phyloP scores from a whole-genome alignment of 2,329 filamentous ascomycete species.

The Microcyclospora pomicola region DNA sequence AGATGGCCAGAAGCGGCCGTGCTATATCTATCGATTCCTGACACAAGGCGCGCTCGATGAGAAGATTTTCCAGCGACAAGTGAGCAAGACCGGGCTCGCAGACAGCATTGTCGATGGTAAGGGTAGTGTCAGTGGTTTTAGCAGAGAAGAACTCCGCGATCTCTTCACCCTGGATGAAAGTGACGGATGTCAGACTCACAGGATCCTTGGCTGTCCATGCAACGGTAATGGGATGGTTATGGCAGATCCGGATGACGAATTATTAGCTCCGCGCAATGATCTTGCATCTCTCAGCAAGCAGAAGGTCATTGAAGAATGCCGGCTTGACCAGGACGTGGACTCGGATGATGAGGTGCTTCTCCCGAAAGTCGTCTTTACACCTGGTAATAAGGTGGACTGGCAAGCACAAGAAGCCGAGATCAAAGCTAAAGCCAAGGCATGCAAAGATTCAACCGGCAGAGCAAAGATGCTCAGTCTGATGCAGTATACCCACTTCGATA shows the following conservation, averaged over 20 bases:
- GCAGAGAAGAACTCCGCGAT: constrained; percentile 50
- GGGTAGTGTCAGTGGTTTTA: constrained; percentile 46
- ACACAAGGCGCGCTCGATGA: constrained; percentile 57
- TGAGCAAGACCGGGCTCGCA: constrained; percentile 56
- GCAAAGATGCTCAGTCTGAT: constrained; percentile 38
- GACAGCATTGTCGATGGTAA: constrained; percentile 60
- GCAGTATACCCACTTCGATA: constrained; percentile 41
- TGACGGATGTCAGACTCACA: constrained; percentile 52
- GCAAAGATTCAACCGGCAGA: constrained; percentile 18
- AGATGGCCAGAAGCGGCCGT: constrained; percentile 54
- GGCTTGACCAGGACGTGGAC: constrained; percentile 11
- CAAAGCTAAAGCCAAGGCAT: constrained; percentile 18
- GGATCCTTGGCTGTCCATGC: constrained; percentile 50
- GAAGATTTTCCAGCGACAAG: constrained; percentile 61
- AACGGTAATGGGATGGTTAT: constrained; percentile 36
- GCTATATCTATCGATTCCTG: constrained; percentile 55
- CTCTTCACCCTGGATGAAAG: constrained; percentile 52
- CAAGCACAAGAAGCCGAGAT: constrained; percentile 23
- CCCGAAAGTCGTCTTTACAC: constrained; percentile 8
- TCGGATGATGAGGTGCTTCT: constrained; percentile 12
- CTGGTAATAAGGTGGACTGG: constrained; percentile 25
- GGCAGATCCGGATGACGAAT: constrained; percentile 10
- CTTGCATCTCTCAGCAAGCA: constrained; percentile 9
- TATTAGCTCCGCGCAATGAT: constrained; percentile 11
- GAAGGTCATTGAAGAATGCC: constrained; percentile 8